These are phyloP conservation scores for Pleurotus tuoliensis DNA, from an alignment of 768 basidiomycete genomes.

Conservation along the genomic window DNA sequence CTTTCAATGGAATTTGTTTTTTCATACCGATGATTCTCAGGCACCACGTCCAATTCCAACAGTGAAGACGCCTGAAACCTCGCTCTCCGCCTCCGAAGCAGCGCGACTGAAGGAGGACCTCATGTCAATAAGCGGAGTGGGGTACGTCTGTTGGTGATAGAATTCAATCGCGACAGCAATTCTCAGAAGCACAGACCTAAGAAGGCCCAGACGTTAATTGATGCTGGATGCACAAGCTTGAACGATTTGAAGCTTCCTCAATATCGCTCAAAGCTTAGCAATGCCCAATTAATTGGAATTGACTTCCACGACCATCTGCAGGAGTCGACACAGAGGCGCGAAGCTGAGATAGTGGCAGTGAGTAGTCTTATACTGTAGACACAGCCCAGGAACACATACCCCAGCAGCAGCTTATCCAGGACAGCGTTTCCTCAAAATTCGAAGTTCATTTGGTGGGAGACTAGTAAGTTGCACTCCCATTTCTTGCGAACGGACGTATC, in stretches of 20 bases:
- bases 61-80: no score
- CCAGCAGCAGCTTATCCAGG: slow-evolving; percentile 44
- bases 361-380: slow-evolving; percentile 12
- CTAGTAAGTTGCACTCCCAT: slow-evolving; percentile 41
- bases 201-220: slow-evolving; percentile 42
- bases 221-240: slow-evolving; percentile 44
- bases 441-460: slow-evolving; percentile 48
- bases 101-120: not conserved
- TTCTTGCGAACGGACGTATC: not conserved
- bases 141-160: not conserved
- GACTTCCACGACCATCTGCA: slow-evolving; percentile 38
- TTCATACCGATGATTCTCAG: not conserved
- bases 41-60: not conserved
- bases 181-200: slow-evolving; percentile 19
- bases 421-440: slow-evolving; percentile 42
- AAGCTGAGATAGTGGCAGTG: slow-evolving; percentile 46
- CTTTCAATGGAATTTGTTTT: not conserved
- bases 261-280: slow-evolving; percentile 35
- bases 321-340: slow-evolving; percentile 28
- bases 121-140: slow-evolving; percentile 1
- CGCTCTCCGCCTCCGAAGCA: not conserved
- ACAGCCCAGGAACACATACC: not conserved
- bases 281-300: slow-evolving; percentile 31
- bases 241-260: slow-evolving; percentile 35
- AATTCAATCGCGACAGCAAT: no score